phyloP scores from a whole-genome alignment of 306 rosid species.

The Gillenia trifoliata region DNA sequence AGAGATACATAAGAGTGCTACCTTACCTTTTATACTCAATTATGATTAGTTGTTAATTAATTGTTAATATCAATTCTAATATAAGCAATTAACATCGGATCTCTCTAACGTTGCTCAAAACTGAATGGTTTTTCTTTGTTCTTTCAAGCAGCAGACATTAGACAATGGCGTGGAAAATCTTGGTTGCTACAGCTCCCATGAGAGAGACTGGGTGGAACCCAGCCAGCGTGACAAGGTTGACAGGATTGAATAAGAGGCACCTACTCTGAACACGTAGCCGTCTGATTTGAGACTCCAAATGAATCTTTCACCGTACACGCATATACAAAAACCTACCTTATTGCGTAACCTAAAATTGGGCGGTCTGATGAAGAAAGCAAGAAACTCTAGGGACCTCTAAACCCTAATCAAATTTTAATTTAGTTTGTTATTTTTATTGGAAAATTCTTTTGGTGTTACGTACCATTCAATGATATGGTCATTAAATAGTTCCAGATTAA shows the following conservation, averaged over 20 bases:
- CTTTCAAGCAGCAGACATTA: neutral
- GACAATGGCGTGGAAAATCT: neutral
- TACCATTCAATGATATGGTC: too few relatives aligned
- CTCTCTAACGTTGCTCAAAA: too few relatives aligned
- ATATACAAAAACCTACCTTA: neutral
- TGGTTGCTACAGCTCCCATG: neutral
- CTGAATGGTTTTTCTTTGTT: neutral
- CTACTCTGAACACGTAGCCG: conserved; percentile 24
- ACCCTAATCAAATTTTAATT: neutral
- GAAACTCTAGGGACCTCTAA: neutral
- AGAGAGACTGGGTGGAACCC: neutral
- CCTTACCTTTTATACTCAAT: neutral
- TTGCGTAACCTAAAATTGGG: neutral
- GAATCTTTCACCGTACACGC: conserved; percentile 3
- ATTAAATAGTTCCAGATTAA: too few relatives aligned
- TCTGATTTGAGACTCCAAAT: neutral
- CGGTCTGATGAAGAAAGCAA: neutral
- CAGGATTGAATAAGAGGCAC: conserved; percentile 17
- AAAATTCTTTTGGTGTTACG: too few relatives aligned
- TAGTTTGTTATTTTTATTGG: neutral
- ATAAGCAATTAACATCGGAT: too few relatives aligned
- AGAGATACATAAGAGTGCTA: too few relatives aligned
- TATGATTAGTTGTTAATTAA: neutral
- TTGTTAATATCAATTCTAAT: neutral
- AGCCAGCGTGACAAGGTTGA: conserved; percentile 21